Evolutionary conservation across 2,329 filamentous ascomycete species (phyloP).

Genomic region (Ceratocystis huliohia): DNA sequence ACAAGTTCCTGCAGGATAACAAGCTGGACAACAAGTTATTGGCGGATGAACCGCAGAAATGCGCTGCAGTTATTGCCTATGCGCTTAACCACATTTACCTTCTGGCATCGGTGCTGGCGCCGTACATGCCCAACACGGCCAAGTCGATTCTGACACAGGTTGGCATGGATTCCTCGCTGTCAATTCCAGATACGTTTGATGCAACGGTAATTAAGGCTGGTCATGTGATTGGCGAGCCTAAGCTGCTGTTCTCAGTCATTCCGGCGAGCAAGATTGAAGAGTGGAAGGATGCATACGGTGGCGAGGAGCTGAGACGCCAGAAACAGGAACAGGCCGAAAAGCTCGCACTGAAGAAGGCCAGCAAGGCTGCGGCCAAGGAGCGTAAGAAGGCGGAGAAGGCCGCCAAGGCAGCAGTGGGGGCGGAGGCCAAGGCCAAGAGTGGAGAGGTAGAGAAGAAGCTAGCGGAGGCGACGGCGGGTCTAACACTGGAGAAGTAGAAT

Average conservation of each 20-base stretch:
- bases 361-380: constrained; percentile 39
- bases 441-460: constrained; percentile 22
- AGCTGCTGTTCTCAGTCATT: constrained; percentile 71
- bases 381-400: constrained; percentile 31
- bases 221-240: constrained; percentile 69
- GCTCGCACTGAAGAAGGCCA: constrained; percentile 39
- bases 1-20: constrained; percentile 40
- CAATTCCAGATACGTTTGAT: constrained; percentile 56
- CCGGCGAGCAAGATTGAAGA: constrained; percentile 69
- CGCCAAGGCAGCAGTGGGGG: constrained; percentile 22
- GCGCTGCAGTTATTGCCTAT: constrained; percentile 54
- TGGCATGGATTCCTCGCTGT: constrained; percentile 36
- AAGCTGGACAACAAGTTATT: constrained; percentile 43
- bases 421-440: constrained; percentile 21
- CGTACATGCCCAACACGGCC: constrained; percentile 74
- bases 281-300: constrained; percentile 66
- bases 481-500: constrained; percentile 23
- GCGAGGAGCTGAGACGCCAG: constrained; percentile 53
- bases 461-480: constrained; percentile 21
- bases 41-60: constrained; percentile 41
- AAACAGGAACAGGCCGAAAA: constrained; percentile 46
- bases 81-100: constrained; percentile 75
- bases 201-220: constrained; percentile 51
- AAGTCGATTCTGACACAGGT: constrained; percentile 68
- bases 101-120: constrained; percentile 62